Evolutionary conservation across 2,329 filamentous ascomycete genomes (phyloP), one percentile per base, ranked within the genome.

Genomic region (Diaporthe vexans): DNA sequence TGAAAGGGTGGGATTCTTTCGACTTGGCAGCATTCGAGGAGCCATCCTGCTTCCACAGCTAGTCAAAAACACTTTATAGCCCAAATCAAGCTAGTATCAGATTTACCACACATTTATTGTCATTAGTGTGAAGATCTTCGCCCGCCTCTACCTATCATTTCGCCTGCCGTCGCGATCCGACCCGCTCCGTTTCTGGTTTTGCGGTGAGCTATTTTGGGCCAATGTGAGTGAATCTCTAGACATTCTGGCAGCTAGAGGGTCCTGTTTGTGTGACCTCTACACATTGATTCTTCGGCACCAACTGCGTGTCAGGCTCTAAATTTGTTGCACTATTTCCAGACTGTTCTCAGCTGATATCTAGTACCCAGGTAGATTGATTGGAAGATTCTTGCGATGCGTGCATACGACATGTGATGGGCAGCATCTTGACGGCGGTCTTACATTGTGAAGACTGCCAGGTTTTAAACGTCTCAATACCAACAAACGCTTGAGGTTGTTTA

Each of bases 61-160:
- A 80, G 81, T 69, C 87, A 81, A 81, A 80, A 5, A 78, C 80
- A 4, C 83, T 84, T 51, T 65, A 83, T 43, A 78, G 2, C 2
- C 54, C 24, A 43, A 46, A 52, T n/a, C 21, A 43, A 51, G 33
- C 35, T 52, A 54, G 46, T 15, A 37, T 15, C 33, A 52, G 37
- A 71, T 48, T 17, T 48, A 43, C 29, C 40, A 58, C 69, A 40
- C 26, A 13, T 8, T 26, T 54, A 40, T 11, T 40, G 2, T 11
- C 17, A 10, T 83, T 10, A 83, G 85, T 24, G 87, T 88, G 33
- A 82, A 83, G 0, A 84, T 87, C 4, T 90, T 89, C 0, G 86
- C 91, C 77, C 88, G 88, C 69, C 84, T 93, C 84, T 93, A 15
- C 84, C 93, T 9, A 84, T 93, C 29, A 86, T 91, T 35, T 85